Percentiles rank a stretch among this genome's conserved stretches.
phyloP scores from a whole-genome alignment of 345 rosid genomes.

The Eucalyptus marginata region DNA sequence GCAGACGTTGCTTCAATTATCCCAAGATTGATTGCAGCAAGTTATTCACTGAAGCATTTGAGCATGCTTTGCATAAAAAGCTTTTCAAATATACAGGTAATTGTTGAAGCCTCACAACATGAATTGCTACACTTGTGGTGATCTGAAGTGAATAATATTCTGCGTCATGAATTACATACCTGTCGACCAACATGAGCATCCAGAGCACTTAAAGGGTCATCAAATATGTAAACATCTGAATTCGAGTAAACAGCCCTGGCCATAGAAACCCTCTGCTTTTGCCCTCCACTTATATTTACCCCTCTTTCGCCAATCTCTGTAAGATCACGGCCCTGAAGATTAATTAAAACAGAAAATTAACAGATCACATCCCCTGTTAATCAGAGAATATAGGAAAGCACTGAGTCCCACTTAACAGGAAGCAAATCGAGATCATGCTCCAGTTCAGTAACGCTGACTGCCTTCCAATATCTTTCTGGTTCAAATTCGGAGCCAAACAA shows the following conservation, averaged over 20 bases:
- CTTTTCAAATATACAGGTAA: background rate
- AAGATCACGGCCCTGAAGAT: conserved; percentile 65
- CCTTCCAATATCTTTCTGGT: conserved; percentile 51
- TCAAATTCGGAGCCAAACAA: conserved; percentile 75
- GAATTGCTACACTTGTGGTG: background rate
- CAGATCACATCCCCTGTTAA: background rate
- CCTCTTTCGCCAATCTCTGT: conserved; percentile 40
- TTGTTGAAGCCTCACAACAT: background rate
- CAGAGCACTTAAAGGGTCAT: conserved; percentile 95
- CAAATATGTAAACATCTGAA: conserved; percentile 85
- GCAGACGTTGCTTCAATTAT: background rate
- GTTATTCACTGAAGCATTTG: background rate
- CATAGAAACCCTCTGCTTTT: conserved; percentile 95
- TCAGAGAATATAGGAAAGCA: background rate
- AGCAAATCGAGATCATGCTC: conserved; percentile 8
- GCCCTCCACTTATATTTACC: conserved; percentile 86
- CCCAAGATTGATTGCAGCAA: background rate
- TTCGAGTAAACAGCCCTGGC: conserved; percentile 93
- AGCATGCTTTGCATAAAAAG: background rate
- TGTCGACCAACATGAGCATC: conserved; percentile 89
- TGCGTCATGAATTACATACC: conserved; percentile 20
- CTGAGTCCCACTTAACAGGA: conserved; percentile 47
- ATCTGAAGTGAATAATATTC: background rate
- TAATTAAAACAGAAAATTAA: too few species aligned
- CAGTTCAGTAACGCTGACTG: conserved; percentile 69